A percentile compares a stretch with the other conserved stretches of the same genome.
Conservation (phyloP, 106 monocot species). For the Apostasia ramifera region DNA sequence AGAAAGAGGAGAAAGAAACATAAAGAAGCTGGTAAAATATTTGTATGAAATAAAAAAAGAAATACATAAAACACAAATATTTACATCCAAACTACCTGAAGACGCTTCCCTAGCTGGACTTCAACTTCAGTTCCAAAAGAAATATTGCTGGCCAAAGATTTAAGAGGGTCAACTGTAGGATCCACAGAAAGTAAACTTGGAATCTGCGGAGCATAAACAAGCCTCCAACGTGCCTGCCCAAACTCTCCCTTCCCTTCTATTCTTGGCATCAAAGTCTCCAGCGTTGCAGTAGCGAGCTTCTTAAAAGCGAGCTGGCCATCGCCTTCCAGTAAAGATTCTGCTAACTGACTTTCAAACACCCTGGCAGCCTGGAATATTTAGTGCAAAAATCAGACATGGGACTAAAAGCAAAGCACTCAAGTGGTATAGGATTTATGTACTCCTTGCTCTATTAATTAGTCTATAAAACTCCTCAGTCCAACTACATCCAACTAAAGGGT, state of each 20-base stretch:
- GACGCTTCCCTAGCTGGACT: slow-evolving; percentile 94
- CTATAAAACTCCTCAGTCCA: too few species aligned
- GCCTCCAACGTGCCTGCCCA: slow-evolving; percentile 94
- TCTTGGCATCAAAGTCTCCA: slow-evolving; percentile 94
- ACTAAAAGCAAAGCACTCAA: too few species aligned
- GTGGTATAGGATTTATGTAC: too few species aligned
- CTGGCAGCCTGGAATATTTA: slow-evolving; percentile 71
- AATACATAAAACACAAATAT: not conserved
- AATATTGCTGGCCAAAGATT: slow-evolving; percentile 92
- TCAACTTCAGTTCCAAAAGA: slow-evolving; percentile 98
- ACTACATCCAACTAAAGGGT: too few species aligned
- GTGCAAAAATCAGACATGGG: not conserved
- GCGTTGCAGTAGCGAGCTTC: slow-evolving; percentile 95
- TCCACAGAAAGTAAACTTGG: slow-evolving; percentile 90
- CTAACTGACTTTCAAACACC: slow-evolving; percentile 90
- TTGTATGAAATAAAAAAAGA: too few species aligned
- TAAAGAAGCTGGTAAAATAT: not conserved
- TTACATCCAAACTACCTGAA: slow-evolving; percentile 44
- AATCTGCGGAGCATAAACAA: slow-evolving; percentile 98
- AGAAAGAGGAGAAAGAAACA: not conserved
- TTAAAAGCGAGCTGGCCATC: slow-evolving; percentile 96
- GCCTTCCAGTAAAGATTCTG: slow-evolving; percentile 89
- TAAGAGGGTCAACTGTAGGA: slow-evolving; percentile 83
- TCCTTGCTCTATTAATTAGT: too few species aligned
- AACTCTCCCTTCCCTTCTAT: slow-evolving; percentile 98